Evolutionary conservation across 2,329 filamentous ascomycete species (phyloP).

Genomic region (Xylariomycetidae sp.): DNA sequence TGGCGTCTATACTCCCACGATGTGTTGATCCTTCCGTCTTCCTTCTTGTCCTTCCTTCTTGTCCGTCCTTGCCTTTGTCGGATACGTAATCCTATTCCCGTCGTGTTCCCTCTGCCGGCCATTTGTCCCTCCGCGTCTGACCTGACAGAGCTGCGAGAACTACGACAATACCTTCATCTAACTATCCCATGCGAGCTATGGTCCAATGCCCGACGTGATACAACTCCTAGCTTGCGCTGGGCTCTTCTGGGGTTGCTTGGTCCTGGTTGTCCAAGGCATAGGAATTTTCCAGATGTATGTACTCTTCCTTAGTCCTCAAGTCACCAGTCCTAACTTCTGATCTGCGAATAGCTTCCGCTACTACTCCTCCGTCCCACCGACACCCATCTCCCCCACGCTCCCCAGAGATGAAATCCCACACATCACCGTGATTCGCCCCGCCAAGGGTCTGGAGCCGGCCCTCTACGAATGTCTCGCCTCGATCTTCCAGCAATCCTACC

Average conservation of each 20-base stretch:
- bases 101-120: too few species aligned
- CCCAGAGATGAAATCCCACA: slow-evolving; percentile 58
- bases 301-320: too few species aligned
- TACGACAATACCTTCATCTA: too few species aligned
- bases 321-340: slow-evolving; percentile 4
- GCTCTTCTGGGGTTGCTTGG: slow-evolving; percentile 45
- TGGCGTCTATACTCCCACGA: neutral
- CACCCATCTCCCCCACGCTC: slow-evolving; percentile 46
- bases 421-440: slow-evolving; percentile 85
- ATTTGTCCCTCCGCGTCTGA: too few species aligned
- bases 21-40: neutral
- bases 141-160: too few species aligned
- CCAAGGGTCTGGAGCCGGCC: slow-evolving; percentile 85
- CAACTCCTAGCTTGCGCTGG: slow-evolving; percentile 37
- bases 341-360: slow-evolving; percentile 39
- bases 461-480: slow-evolving; percentile 90
- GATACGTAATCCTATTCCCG: too few species aligned
- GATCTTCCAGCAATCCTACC: slow-evolving; percentile 78
- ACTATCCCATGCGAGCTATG: slow-evolving; percentile 9
- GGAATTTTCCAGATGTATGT: slow-evolving; percentile 52
- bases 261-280: slow-evolving; percentile 49
- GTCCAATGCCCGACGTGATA: slow-evolving; percentile 20
- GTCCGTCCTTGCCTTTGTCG: neutral
- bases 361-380: slow-evolving; percentile 44
- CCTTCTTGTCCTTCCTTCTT: slow-evolving; percentile 1